Evolutionary conservation across 139 green algal genomes (phyloP), one percentile per base, ranked within the genome.

Genomic region (Tetraselmis striata): DNA sequence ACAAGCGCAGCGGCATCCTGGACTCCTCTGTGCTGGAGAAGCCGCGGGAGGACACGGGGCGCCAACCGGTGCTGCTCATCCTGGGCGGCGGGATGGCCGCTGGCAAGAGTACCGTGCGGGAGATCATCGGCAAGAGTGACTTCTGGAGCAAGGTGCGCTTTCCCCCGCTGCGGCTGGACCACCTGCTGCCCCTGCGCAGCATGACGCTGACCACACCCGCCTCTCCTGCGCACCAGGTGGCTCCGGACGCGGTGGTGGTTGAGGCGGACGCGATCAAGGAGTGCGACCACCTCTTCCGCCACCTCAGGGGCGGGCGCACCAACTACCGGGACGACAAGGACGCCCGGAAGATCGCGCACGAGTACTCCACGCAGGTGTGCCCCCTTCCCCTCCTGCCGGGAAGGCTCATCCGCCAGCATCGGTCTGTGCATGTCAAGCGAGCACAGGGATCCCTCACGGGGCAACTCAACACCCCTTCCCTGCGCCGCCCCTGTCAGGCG

Each of bases 201-300:
- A n/a, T n/a, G n/a, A n/a, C 76, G 27, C 28, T 27, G 27, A 27
- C 2, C 27, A 58, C 76, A 2, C 28, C 76, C 76, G 76, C 2
- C 28, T 80, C 30, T n/a, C 28, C 24, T 84, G 29, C 24, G 78
- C 89, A 82, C 82, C 81, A 91, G 83, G 84, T 91, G 18, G 85
- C 83, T 23, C 83, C 85, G 31, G 81, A 86, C 59, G 88, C 88
- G 27, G 88, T 92, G 25, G 81, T 92, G 26, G 80, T 92, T 22
- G 88, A 92, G 77, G 88, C 88, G 29, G 88, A 92, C 79, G 88
- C 88, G 30, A 92, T 92, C 78, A 92, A 92, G 83, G 86, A 87
- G 79, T 76, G 80, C 25, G 85, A 91, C 58, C 30, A 85, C 11
- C 77, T 91, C 31, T 88, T 82, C 76, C 59, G 83, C 77, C 75